phyloP scores from a whole-genome alignment of 1,284 basidiomycete genomes.

The Naganishia sp. region DNA sequence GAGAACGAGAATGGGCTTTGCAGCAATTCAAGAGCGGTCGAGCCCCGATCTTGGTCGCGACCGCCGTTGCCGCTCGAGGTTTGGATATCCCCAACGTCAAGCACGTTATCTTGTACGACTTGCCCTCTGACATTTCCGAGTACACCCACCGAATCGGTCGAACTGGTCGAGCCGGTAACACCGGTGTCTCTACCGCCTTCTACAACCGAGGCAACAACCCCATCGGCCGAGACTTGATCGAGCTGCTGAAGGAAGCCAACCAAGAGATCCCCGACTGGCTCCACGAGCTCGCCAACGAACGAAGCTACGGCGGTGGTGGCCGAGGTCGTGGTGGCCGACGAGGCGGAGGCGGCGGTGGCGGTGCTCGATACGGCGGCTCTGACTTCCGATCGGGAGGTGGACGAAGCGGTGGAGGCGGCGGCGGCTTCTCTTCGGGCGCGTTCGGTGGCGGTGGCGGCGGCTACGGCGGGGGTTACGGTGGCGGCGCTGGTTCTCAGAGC shows the following conservation, averaged over 20 bases:
- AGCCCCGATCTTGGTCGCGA: slow-evolving; percentile 95
- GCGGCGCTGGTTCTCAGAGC: slow-evolving; percentile 21
- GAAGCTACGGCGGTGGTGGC: slow-evolving; percentile 60
- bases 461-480: slow-evolving; percentile 39
- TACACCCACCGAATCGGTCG: slow-evolving; percentile 98
- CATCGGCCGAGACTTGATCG: slow-evolving; percentile 87
- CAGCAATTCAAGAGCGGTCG: slow-evolving; percentile 93
- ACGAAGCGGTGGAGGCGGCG: slow-evolving; percentile 40
- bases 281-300: slow-evolving; percentile 80
- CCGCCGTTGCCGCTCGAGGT: slow-evolving; percentile 97
- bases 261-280: slow-evolving; percentile 95
- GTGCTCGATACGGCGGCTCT: slow-evolving; percentile 49
- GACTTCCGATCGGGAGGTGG: slow-evolving; percentile 48
- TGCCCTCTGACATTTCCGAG: slow-evolving; percentile 98
- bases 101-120: slow-evolving; percentile 91
- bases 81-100: slow-evolving; percentile 99
- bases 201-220: slow-evolving; percentile 91
- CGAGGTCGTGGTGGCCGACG: slow-evolving; percentile 61
- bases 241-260: slow-evolving; percentile 93
- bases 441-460: slow-evolving; percentile 47
- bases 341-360: slow-evolving; percentile 63
- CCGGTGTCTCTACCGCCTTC: slow-evolving; percentile 91
- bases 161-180: slow-evolving; percentile 98
- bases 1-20: slow-evolving; percentile 93
- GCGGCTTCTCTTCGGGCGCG: slow-evolving; percentile 51